Evolutionary conservation across 129 eudicot species (phyloP).

Genomic region (Flaveria trinervia): DNA sequence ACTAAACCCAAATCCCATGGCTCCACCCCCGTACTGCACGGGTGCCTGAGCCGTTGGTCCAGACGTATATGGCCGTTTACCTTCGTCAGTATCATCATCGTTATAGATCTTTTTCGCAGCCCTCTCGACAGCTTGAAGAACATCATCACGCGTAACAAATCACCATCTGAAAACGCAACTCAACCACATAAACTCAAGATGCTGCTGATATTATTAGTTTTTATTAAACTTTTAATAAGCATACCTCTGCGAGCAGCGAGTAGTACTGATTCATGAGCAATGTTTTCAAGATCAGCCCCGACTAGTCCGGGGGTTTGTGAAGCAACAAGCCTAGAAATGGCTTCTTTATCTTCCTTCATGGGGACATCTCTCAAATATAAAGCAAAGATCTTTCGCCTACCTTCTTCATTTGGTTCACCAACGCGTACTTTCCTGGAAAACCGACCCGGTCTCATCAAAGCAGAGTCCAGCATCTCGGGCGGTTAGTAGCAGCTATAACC

Average conservation of each 20-base stretch:
- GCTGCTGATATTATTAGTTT: neutral
- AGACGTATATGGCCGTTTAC: conserved; percentile 25
- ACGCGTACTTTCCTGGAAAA: conserved; percentile 53
- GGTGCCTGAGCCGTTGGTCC: conserved; percentile 31
- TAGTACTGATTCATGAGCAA: conserved; percentile 51
- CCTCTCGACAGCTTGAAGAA: conserved; percentile 50
- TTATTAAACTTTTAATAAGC: neutral
- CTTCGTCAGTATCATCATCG: conserved; percentile 14
- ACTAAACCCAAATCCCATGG: conserved; percentile 35
- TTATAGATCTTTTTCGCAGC: conserved; percentile 41
- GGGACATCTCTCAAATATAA: conserved; percentile 50
- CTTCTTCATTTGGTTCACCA: conserved; percentile 56
- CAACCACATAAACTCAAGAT: neutral
- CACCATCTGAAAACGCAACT: conserved; percentile 34
- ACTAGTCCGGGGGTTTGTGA: conserved; percentile 47
- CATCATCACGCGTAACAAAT: conserved; percentile 47
- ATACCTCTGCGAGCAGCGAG: conserved; percentile 68
- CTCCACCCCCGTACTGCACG: conserved; percentile 28
- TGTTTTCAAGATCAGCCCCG: conserved; percentile 66
- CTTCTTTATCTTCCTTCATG: conserved; percentile 45
- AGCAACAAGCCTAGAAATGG: conserved; percentile 48
- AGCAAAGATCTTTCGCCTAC: conserved; percentile 45
- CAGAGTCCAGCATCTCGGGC: conserved; percentile 56
- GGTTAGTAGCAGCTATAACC: conserved; percentile 56
- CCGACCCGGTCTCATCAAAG: conserved; percentile 56